Percentiles rank a stretch among this genome's conserved stretches.
Conservation (phyloP, 1,284 basidiomycete genomes). For the Tremellales sp. region DNA sequence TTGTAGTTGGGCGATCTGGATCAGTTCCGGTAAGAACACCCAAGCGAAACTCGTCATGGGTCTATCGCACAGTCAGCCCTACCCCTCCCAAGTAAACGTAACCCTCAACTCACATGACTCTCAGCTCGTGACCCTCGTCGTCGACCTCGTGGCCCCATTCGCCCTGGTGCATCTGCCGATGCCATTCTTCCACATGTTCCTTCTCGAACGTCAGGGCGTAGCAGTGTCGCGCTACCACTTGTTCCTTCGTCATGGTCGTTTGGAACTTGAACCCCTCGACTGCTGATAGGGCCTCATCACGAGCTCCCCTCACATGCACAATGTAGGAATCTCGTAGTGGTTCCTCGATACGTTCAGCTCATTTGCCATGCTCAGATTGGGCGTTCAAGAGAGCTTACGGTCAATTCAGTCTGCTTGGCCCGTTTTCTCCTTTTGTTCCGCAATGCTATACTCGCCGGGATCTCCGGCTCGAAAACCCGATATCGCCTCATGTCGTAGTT, state of each 20-base stretch:
- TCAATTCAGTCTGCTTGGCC: conserved; percentile 34
- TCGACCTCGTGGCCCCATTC: conserved; percentile 8
- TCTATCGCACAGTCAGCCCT: conserved; percentile 9
- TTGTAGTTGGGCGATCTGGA: conserved; percentile 32
- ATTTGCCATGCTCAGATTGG: neutral
- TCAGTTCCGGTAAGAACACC: conserved; percentile 37
- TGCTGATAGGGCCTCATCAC: conserved; percentile 17
- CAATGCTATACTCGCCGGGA: conserved; percentile 35
- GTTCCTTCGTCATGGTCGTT: conserved; percentile 14
- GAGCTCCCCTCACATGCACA: conserved; percentile 16
- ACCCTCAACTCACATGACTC: conserved; percentile 15
- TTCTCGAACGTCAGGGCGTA: conserved; percentile 35
- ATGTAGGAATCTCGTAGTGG: conserved; percentile 31
- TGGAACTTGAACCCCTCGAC: conserved; percentile 16
- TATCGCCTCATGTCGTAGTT: conserved; percentile 37
- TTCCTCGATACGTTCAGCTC: conserved; percentile 23
- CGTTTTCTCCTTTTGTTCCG: conserved; percentile 34
- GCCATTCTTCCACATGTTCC: conserved; percentile 31
- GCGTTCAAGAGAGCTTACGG: conserved; percentile 15
- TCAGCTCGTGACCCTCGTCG: conserved; percentile 17
- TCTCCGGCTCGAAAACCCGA: conserved; percentile 35
- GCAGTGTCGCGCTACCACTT: conserved; percentile 35
- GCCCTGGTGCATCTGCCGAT: conserved; percentile 14
- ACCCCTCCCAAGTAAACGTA: neutral
- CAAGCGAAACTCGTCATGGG: conserved; percentile 45